Percentiles rank a stretch among this genome's conserved stretches.
Conservation (phyloP, 2,329 filamentous ascomycete species). For the Pseudogymnoascus sp. region DNA sequence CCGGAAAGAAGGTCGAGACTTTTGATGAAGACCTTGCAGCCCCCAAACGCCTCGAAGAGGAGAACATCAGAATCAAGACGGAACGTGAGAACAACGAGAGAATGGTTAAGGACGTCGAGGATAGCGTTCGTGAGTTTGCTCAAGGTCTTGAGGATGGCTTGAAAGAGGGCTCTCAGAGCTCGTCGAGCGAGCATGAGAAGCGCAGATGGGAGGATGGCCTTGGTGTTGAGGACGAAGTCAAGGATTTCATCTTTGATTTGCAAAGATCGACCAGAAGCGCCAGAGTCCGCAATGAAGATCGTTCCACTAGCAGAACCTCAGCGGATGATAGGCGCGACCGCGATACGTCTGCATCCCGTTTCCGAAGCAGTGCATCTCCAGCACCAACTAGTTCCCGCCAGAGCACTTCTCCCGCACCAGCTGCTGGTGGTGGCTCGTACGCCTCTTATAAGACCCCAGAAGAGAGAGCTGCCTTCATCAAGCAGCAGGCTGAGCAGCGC, state of each 20-base stretch:
- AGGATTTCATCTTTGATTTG: slow-evolving; percentile 95
- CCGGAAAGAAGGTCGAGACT: slow-evolving; percentile 68
- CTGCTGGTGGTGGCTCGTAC: slow-evolving; percentile 57
- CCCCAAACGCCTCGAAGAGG: slow-evolving; percentile 79
- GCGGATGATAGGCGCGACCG: slow-evolving; percentile 15
- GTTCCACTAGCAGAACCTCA: slow-evolving; percentile 38
- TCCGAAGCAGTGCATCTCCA: slow-evolving; percentile 31
- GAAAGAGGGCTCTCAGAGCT: slow-evolving; percentile 69
- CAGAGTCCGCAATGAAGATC: slow-evolving; percentile 56
- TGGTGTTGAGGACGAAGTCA: slow-evolving; percentile 92
- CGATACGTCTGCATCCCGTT: slow-evolving; percentile 21
- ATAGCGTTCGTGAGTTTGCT: slow-evolving; percentile 85
- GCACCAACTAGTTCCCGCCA: slow-evolving; percentile 35
- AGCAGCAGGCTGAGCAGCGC: slow-evolving; percentile 90
- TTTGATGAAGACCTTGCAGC: slow-evolving; percentile 68
- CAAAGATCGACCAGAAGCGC: slow-evolving; percentile 77
- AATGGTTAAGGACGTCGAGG: slow-evolving; percentile 95
- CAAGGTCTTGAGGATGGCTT: slow-evolving; percentile 78
- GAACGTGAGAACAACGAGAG: slow-evolving; percentile 92
- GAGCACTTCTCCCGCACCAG: slow-evolving; percentile 35
- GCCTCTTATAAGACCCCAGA: slow-evolving; percentile 83
- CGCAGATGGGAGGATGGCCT: slow-evolving; percentile 93
- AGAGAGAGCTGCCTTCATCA: slow-evolving; percentile 90
- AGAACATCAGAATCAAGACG: slow-evolving; percentile 69
- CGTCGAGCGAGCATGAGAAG: slow-evolving; percentile 78